phyloP scores from a whole-genome alignment of 2,329 filamentous ascomycete species.

The Trichoderma atroviride region DNA sequence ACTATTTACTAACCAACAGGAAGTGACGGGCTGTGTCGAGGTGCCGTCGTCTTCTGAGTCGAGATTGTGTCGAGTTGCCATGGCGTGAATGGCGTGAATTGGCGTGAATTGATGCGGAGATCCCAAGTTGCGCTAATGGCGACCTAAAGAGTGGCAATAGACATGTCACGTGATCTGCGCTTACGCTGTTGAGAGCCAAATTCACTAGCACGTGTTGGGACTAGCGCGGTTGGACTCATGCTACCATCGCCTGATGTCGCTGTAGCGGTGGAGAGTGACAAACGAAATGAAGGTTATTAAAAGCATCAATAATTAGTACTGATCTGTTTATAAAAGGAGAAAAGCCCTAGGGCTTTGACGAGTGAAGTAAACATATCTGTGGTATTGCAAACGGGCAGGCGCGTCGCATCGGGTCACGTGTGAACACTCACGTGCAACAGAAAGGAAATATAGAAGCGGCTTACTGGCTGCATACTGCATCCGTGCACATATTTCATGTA shows the following conservation, averaged over 20 bases:
- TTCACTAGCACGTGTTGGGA: not conserved
- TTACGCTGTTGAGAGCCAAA: too few species aligned
- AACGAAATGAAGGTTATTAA: too few species aligned
- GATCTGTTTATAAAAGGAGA: not conserved
- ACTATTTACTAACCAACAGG: not conserved
- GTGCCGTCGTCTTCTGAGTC: not conserved
- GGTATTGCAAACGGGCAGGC: not conserved
- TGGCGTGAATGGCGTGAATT: not conserved
- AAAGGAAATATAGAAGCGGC: too few species aligned
- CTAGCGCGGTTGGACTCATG: not conserved
- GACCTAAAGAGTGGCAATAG: too few species aligned
- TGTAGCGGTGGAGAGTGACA: not conserved
- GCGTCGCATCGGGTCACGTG: too few species aligned
- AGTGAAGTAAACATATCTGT: not conserved
- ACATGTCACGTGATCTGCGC: too few species aligned
- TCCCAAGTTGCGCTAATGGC: too few species aligned
- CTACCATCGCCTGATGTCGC: not conserved
- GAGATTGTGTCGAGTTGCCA: not conserved
- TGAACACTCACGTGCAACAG: not conserved
- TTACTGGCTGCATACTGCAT: not conserved
- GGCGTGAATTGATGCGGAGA: not conserved
- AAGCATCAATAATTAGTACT: not conserved
- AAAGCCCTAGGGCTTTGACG: not conserved
- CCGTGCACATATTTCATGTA: too few species aligned
- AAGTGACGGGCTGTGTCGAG: not conserved